Evolutionary conservation across 768 basidiomycete species (phyloP).

Genomic region (Leccinum obscurum): DNA sequence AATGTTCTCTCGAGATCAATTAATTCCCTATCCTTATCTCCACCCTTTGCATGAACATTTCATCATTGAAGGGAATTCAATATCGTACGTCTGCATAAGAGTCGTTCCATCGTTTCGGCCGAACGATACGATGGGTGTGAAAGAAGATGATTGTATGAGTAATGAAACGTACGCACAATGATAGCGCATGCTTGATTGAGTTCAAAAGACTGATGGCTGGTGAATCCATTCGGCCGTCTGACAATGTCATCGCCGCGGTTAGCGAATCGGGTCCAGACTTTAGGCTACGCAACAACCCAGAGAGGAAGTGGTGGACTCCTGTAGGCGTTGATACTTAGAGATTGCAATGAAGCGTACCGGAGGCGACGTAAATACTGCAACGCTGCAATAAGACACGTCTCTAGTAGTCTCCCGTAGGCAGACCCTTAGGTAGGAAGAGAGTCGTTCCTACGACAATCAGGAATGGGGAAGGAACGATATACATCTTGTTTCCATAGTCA

Average conservation of each 20-base stretch:
- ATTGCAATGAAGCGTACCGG: conserved; percentile 12
- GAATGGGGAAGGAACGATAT: conserved; percentile 1
- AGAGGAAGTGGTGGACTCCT: too few species aligned
- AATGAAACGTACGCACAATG: conserved; percentile 8
- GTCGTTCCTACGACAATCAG: too few species aligned
- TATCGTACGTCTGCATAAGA: not conserved
- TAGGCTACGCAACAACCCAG: too few species aligned
- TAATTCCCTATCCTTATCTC: not conserved
- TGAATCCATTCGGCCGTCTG: too few species aligned
- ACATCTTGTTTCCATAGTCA: conserved; percentile 39
- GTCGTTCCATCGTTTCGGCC: not conserved
- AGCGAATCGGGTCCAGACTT: too few species aligned
- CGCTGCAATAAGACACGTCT: too few species aligned
- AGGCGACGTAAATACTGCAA: conserved; percentile 32
- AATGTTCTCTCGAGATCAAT: not conserved
- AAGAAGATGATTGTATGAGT: not conserved
- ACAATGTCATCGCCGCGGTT: too few species aligned
- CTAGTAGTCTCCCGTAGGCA: too few species aligned
- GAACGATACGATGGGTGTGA: not conserved
- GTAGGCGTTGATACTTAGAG: too few species aligned
- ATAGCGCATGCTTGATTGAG: not conserved
- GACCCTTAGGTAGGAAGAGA: too few species aligned
- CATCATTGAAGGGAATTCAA: not conserved
- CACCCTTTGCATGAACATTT: not conserved
- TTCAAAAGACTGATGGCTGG: too few species aligned